Conservation (phyloP, 2,329 filamentous ascomycete genomes). For the Hypoxylon sp. region DNA sequence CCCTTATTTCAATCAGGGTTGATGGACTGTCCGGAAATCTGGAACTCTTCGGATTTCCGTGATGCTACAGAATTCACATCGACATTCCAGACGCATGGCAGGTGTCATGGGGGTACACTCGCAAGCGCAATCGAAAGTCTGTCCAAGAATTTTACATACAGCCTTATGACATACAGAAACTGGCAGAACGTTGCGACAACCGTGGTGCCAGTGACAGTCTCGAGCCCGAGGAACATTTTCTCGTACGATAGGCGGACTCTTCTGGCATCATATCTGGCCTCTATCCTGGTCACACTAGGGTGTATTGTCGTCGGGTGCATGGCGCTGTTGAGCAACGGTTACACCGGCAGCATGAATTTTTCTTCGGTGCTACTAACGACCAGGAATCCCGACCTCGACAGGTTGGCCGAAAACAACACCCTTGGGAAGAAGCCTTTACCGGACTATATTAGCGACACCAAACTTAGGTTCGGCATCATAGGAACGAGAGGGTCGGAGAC, state of each 20-base stretch:
- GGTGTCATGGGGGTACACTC: slow-evolving; percentile 24
- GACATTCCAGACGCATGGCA: slow-evolving; percentile 14
- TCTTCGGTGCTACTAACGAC: slow-evolving; percentile 28
- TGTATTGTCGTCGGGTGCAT: slow-evolving; percentile 19
- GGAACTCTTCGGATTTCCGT: slow-evolving; percentile 19
- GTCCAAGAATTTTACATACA: slow-evolving; percentile 32
- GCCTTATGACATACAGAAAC: slow-evolving; percentile 26
- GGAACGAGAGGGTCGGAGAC: neutral
- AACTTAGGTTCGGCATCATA: slow-evolving; percentile 22
- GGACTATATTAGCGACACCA: slow-evolving; percentile 13
- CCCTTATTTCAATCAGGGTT: slow-evolving; percentile 24
- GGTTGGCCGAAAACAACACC: slow-evolving; percentile 8
- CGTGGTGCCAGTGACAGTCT: slow-evolving; percentile 14
- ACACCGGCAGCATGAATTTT: slow-evolving; percentile 25
- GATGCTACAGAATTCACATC: neutral
- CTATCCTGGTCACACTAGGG: slow-evolving; percentile 17
- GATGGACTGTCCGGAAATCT: slow-evolving; percentile 30
- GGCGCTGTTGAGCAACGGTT: slow-evolving; percentile 25
- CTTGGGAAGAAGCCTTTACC: slow-evolving; percentile 24
- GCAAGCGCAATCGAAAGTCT: slow-evolving; percentile 24
- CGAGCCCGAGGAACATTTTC: slow-evolving; percentile 23
- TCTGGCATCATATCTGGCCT: slow-evolving; percentile 12
- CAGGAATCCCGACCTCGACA: slow-evolving; percentile 27
- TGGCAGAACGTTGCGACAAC: slow-evolving; percentile 25
- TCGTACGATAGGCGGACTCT: slow-evolving; percentile 18